Evolutionary conservation across 176 grass and related monocot species (phyloP), one percentile per base, ranked within the genome.

Genomic region (Alloteropsis semialata): DNA sequence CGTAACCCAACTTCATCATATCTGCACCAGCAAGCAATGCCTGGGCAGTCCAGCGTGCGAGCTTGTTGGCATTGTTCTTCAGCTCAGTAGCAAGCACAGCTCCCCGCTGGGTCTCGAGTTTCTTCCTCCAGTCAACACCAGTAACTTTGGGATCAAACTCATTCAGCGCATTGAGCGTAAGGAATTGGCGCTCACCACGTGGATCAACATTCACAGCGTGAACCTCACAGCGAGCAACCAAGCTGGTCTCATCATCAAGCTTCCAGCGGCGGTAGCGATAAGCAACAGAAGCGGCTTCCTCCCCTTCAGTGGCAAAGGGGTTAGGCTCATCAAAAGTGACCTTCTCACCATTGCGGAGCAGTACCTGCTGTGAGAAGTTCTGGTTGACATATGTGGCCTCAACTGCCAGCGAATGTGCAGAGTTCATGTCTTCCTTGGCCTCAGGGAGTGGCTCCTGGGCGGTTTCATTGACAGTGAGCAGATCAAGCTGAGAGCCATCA

Each of bases 21-120:
- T 96, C 93, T 1, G 93, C 91, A 37, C 91, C 89, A 3, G 88
- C 89, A 0, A 96, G 90, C 72, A 96, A 82, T 24, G 93, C 91
- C 72, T 96, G 93, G 22, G 88, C 77, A 16, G 91, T 96, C 93
- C 93, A 96, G 70, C 91, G 88, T 5, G 93, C 93, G 33, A 96
- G 91, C 73, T 96, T 96, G 80, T 96, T 96, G 60, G 93, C 88
- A 82, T 96, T 96, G 86, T 96, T 96, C 88, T 96, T 96, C 51
- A 96, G 90, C 72, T 96, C 93, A 37, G 91, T 96, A 45, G 93
- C 93, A 41, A 96, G 90, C 39, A 93, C 93, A 32, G 93, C 93
- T 0, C 91, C 93, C 16, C 90, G 84, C 66, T 96, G 93, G 49
- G 91, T 93, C 86, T 96, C 93, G 0, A 96, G 91, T 88, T 96